Evolutionary conservation across 768 basidiomycete genomes (phyloP), one percentile per base, ranked within the genome.

Genomic region (Tricholoma terreum): DNA sequence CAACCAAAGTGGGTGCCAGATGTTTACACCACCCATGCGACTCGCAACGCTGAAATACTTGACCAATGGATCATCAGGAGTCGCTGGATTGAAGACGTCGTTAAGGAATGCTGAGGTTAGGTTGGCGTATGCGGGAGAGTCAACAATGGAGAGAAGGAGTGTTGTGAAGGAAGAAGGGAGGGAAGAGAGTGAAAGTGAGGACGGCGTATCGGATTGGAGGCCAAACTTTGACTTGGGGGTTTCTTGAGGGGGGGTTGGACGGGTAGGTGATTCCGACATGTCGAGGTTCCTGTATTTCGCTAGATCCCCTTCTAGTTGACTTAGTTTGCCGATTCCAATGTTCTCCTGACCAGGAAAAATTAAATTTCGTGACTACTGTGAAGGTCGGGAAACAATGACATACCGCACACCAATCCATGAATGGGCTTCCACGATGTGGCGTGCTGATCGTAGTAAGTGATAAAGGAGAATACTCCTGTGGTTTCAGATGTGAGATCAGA

Each of bases 401-500:
- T 65, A 91, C 92, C 50, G 84, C 80, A 75, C 96, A 98, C 97
- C 97, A 99, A 69, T 97, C 93, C 97, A 99, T 99, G 72, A 99
- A 98, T 1, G 96, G 94, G 63, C 91, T 93, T 33, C 97, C 96
- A 15, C 93, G 83, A 69, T 99, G 97, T 14, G 97, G 97, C 0
- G 97, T 98, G 22, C 87, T 86, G 61, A 99, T 82, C 19, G 87
- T 90, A 1, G 90, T 98, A 57, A 99, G 75, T 6, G 92, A 94
- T 30, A 94, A 72, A 1, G 97, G 94, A 1, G 80, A 80, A 72
- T 98, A 98, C 51, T 89, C 85, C 9, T 73, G 79, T 0, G 96
- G 94, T 60, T 83, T 83, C 63, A 95, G 79, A 69, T 90, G 90
- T 2, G 92, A 85, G 57, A 98, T 95, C 15, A 99, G 78, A 68